A percentile compares a stretch with the other conserved stretches of the same genome.
Conservation (phyloP, 768 basidiomycete species). For the Panaeolus cyanescens region DNA sequence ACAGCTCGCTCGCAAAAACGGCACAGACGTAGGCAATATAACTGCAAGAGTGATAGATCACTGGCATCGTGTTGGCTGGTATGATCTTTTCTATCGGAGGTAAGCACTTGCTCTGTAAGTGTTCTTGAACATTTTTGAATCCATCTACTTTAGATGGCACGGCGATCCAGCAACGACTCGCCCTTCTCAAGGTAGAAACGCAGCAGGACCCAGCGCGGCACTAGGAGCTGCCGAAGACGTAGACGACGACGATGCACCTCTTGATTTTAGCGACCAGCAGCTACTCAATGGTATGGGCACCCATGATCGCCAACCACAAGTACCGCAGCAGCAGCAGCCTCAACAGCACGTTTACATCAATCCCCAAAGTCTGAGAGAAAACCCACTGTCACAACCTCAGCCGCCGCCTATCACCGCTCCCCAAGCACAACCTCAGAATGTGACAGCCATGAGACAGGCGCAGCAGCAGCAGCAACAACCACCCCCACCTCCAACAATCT, state of each 20-base stretch:
- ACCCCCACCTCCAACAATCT: conserved; percentile 6
- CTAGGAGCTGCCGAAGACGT: conserved; percentile 12
- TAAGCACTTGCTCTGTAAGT: conserved; percentile 23
- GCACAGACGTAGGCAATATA: conserved; percentile 73
- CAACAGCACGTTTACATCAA: conserved; percentile 40
- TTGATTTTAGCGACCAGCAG: conserved; percentile 44
- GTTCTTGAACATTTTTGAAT: conserved; percentile 7
- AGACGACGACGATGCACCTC: conserved; percentile 53
- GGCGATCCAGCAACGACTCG: conserved; percentile 64
- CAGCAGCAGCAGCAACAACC: conserved; percentile 16
- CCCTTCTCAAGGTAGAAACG: conserved; percentile 39
- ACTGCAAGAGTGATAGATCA: conserved; percentile 75
- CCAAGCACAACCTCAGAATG: conserved; percentile 13
- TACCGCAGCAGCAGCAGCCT: conserved; percentile 15
- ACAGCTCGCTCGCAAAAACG: conserved; percentile 62
- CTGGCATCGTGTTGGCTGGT: conserved; percentile 81
- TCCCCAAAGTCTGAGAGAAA: conserved; percentile 41
- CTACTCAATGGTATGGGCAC: conserved; percentile 29
- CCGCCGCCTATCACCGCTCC: conserved; percentile 8
- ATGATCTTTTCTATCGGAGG: conserved; percentile 71
- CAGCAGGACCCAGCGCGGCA: conserved; percentile 27
- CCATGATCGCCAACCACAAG: conserved; percentile 23
- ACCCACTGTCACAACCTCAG: conserved; percentile 18
- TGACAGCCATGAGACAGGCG: conserved; percentile 14
- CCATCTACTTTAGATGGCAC: conserved; percentile 51